These are phyloP conservation scores for Ananas comosus DNA, from an alignment of 176 grass and related monocot genomes.

Conservation along the genomic window DNA sequence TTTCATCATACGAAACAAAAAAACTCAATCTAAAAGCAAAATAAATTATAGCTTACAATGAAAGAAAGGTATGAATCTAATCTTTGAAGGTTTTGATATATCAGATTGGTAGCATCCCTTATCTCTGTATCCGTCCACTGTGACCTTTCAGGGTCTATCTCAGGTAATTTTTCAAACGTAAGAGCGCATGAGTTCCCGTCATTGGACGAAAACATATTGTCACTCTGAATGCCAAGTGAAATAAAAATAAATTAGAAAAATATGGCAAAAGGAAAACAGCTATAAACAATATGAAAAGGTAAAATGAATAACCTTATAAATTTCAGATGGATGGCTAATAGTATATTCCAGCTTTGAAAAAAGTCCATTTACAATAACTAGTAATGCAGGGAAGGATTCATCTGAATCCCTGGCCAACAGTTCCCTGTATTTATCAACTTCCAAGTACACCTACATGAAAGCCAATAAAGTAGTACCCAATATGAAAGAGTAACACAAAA, in stretches of 20 bases:
- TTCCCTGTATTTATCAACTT: conserved; percentile 51
- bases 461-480: not conserved
- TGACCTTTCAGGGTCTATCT: conserved; percentile 41
- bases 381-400: conserved; percentile 55
- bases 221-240: conserved; percentile 15
- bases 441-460: conserved; percentile 56
- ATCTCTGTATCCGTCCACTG: conserved; percentile 54
- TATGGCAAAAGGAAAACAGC: not conserved
- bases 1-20: not conserved
- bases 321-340: conserved; percentile 36
- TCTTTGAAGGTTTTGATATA: conserved; percentile 71
- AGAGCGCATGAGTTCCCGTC: conserved; percentile 38
- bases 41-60: conserved; percentile 34
- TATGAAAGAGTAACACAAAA: not conserved
- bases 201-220: conserved; percentile 5
- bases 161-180: conserved; percentile 55
- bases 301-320: conserved; percentile 29
- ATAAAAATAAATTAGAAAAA: conserved; percentile 10
- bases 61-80: conserved; percentile 48
- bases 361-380: conserved; percentile 41
- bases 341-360: conserved; percentile 74
- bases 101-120: conserved; percentile 49
- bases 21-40: not conserved
- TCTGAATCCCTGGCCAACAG: conserved; percentile 62
- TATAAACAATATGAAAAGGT: conserved; percentile 10